Conservation (phyloP, 2,329 filamentous ascomycete genomes). For the Bretziella fagacearum region DNA sequence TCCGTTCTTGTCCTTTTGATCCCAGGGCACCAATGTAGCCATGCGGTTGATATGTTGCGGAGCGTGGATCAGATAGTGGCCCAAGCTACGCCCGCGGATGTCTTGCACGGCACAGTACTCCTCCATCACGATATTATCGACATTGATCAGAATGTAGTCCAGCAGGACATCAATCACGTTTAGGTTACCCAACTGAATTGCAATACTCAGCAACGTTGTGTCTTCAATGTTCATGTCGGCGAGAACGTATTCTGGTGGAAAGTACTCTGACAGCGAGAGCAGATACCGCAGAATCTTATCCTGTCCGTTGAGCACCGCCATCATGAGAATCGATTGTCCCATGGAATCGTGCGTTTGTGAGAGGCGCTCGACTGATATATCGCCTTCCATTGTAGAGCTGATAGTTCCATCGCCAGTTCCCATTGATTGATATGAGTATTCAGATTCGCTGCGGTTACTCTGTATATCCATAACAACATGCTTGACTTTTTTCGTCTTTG, state of each 20-base stretch:
- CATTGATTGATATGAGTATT: slow-evolving; percentile 64
- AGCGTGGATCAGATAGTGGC: slow-evolving; percentile 91
- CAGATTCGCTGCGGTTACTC: slow-evolving; percentile 75
- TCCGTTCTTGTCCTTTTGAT: slow-evolving; percentile 82
- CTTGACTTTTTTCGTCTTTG: slow-evolving; percentile 44
- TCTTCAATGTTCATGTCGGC: slow-evolving; percentile 80
- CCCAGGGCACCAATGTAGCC: slow-evolving; percentile 69
- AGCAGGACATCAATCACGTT: slow-evolving; percentile 62
- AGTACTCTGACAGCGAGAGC: slow-evolving; percentile 59
- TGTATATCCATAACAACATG: slow-evolving; percentile 79
- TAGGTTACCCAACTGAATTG: slow-evolving; percentile 65
- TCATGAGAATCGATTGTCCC: slow-evolving; percentile 79
- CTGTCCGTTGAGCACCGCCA: slow-evolving; percentile 60
- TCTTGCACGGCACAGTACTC: slow-evolving; percentile 64
- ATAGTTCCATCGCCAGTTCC: slow-evolving; percentile 63
- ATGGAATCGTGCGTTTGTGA: slow-evolving; percentile 51
- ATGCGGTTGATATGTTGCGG: slow-evolving; percentile 64
- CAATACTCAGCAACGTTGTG: slow-evolving; percentile 75
- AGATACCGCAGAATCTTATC: slow-evolving; percentile 62
- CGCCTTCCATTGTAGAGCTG: slow-evolving; percentile 59
- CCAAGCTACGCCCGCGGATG: slow-evolving; percentile 68
- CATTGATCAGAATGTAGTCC: slow-evolving; percentile 45
- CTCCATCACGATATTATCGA: slow-evolving; percentile 37
- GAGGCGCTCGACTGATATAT: slow-evolving; percentile 66
- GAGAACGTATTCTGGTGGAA: slow-evolving; percentile 51